Conservation (phyloP, 306 rosid genomes). For the Cotoneaster glaucophyllus region DNA sequence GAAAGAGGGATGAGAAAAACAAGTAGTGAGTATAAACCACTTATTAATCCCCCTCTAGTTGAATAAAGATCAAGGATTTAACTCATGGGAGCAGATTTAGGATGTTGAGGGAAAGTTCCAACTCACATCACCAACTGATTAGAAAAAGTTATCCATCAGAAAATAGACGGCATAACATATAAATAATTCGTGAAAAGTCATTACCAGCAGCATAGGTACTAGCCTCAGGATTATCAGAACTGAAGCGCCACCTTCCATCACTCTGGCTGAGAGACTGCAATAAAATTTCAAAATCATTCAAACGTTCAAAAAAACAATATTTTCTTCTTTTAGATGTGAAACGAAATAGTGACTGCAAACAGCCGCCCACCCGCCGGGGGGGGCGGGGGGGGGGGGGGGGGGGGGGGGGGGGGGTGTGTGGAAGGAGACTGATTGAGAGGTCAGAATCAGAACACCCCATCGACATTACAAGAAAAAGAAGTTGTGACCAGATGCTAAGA, state of each 20-base stretch:
- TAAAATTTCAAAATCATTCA: constrained; percentile 15
- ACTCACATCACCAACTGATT: background rate
- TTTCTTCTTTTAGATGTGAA: background rate
- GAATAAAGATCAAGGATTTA: background rate
- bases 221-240: constrained; percentile 83
- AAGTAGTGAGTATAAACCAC: constrained; percentile 15
- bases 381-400: no score
- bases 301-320: background rate
- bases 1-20: constrained; percentile 17
- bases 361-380: background rate
- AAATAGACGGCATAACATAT: background rate
- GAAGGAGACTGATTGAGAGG: background rate
- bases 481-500: background rate
- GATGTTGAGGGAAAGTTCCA: background rate
- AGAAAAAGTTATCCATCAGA: background rate
- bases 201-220: constrained; percentile 98
- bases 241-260: constrained; percentile 98
- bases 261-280: constrained; percentile 96
- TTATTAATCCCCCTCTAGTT: background rate
- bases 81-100: background rate
- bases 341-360: background rate
- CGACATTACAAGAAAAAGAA: background rate
- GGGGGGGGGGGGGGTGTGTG: no score
- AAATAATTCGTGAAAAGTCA: constrained; percentile 15
- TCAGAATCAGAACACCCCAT: background rate